A percentile compares a stretch with the other conserved stretches of the same genome.
Evolutionary conservation across 768 basidiomycete species (phyloP).

Genomic region (Mycena rosella): DNA sequence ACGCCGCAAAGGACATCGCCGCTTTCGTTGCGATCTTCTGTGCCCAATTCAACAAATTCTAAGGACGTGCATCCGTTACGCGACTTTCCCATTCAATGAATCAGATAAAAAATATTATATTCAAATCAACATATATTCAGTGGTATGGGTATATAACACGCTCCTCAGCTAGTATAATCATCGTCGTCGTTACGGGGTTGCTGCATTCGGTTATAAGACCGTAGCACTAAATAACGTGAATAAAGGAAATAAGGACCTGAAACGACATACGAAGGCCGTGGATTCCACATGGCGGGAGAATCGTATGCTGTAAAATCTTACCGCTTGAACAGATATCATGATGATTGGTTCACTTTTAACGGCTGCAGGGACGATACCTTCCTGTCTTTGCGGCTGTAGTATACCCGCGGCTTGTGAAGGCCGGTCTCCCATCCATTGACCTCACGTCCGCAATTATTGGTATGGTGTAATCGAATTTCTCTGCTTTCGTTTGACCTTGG

Average conservation of each 20-base stretch:
- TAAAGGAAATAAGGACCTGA: too few relatives aligned
- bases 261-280: too few relatives aligned
- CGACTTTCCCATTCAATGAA: too few relatives aligned
- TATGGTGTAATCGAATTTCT: constrained; percentile 38
- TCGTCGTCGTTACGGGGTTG: too few relatives aligned
- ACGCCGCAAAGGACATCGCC: constrained; percentile 67
- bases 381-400: constrained; percentile 63
- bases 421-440: constrained; percentile 63
- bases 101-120: too few relatives aligned
- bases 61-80: too few relatives aligned
- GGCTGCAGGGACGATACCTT: constrained; percentile 60
- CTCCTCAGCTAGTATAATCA: too few relatives aligned
- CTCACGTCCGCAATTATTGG: constrained; percentile 65
- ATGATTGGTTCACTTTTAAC: background rate
- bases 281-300: constrained; percentile 61
- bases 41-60: constrained; percentile 65
- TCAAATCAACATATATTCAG: too few relatives aligned
- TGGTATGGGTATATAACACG: too few relatives aligned
- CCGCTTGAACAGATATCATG: background rate
- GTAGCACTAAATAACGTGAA: too few relatives aligned
- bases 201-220: too few relatives aligned
- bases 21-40: constrained; percentile 70
- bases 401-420: constrained; percentile 50
- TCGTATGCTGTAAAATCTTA: constrained; percentile 61
- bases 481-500: background rate